Evolutionary conservation across 768 basidiomycete species (phyloP), one percentile per base, ranked within the genome.

Genomic region (Kwoniella shandongensis): DNA sequence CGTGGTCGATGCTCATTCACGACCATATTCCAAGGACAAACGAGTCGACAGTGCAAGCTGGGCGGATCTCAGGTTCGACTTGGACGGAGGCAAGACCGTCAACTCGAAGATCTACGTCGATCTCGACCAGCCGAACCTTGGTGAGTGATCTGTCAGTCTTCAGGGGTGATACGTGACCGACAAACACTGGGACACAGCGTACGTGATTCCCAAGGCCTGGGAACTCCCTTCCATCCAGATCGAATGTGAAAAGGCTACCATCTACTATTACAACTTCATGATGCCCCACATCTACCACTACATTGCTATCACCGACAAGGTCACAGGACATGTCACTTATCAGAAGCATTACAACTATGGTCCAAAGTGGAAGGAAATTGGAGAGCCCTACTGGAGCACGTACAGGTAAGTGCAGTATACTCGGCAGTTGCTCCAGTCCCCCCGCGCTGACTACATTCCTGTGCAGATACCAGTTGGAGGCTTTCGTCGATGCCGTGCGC

Each of bases 261-360:
- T 53, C 1, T 53, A 53, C 22, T 53, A 30, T 17, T 53, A 35
- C 29, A 35, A 44, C 30, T 32, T 32, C 18, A 53, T 53, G 51
- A 53, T 53, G 51, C 29, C 51, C 15, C 51, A 53, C 25, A 22
- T 53, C 20, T 53, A 44, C 32, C 51, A 53, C 41, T 53, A 53
- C 20, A 53, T 53, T 12, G 35, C 51, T 8, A 53, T 53, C 29
- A 40, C 35, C 26, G 51, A 53, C 12, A 53, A 53, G n/a, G 30
- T 53, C 41, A 53, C 51, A 4, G 44, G 44, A 30, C 51, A 53
- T 27, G 44, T 42, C 3, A 53, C 51, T 1, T 53, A 53, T 35
- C 51, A 53, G 12, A 53, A 53, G 20, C 41, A 53, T n/a, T 53
- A 53, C 41, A 53, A 53, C 18, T 53, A 44, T n/a, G 51, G 51